Evolutionary conservation across 331 rosid species (phyloP), one percentile per base, ranked within the genome.

Genomic region (Phaseolus coccineus): DNA sequence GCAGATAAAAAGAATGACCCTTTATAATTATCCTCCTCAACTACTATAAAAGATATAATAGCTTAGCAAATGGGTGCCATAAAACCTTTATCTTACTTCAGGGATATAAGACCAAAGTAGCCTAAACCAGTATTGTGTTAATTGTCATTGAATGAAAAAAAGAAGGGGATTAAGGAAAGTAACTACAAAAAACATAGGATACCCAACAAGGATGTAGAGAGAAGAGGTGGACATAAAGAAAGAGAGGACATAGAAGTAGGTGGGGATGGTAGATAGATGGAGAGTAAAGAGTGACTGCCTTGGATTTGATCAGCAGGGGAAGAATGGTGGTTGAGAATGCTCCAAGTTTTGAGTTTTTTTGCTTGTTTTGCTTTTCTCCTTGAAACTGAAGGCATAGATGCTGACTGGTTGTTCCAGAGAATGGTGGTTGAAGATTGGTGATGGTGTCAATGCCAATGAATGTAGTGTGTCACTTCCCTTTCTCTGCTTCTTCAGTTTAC

Each of bases 351-450:
- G 44, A 3, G 53, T 62, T 74, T 77, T 25, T 68, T 81, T 81
- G 69, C 3, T 30, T 83, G 47, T 31, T 74, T 86, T 28, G 84
- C 11, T 66, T 40, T 87, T 53, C 74, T 83, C 42, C 80, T 79
- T 53, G 87, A 78, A 75, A 78, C 35, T 42, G 80, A 31, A 72
- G 91, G 88, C 91, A 87, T 87, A 22, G 71, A 64, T 40, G 80
- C 46, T 85, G 92, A 90, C 77, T 82, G 81, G 84, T 91, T 39
- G 91, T 35, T 86, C n/a, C 3, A 74, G 48, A 72, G 88, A 84
- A 86, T 50, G 83, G 81, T 80, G 65, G 92, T 74, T 85, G 11
- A 58, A 40, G 55, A 55, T 42, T 19, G 30, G 46, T 58, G 69
- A 25, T 24, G 11, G 2, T 19, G 61, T 16, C 56, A 30, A 42